Percentiles rank a stretch among this genome's conserved stretches.
These are phyloP conservation scores for Gautieria morchelliformis DNA, from an alignment of 768 basidiomycete genomes.

Conservation along the genomic window DNA sequence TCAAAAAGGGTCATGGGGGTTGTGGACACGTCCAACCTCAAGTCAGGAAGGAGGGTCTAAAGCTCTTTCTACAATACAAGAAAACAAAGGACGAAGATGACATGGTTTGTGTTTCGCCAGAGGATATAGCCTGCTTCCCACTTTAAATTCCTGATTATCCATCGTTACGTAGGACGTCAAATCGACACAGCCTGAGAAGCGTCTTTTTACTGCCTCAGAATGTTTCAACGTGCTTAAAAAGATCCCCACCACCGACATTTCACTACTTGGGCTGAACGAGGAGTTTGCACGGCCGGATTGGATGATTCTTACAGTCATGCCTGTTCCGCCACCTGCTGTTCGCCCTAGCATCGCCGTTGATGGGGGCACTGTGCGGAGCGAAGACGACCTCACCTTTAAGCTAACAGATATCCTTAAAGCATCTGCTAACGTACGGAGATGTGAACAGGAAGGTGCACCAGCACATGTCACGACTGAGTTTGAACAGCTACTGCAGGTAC, in stretches of 20 bases:
- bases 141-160: constrained; percentile 1
- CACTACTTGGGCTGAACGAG: constrained; percentile 84
- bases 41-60: constrained; percentile 89
- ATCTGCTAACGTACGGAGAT: constrained; percentile 81
- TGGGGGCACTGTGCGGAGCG: constrained; percentile 91
- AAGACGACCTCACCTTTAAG: constrained; percentile 98
- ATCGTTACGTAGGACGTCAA: constrained; percentile 54
- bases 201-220: constrained; percentile 74
- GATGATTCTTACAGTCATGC: constrained; percentile 98
- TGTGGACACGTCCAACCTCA: constrained; percentile 89
- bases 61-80: constrained; percentile 92
- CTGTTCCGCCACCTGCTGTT: constrained; percentile 96
- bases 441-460: constrained; percentile 94
- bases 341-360: constrained; percentile 97
- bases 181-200: constrained; percentile 72
- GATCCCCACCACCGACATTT: constrained; percentile 83
- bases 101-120: constrained; percentile 39
- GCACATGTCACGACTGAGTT: constrained; percentile 93
- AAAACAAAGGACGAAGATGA: constrained; percentile 92
- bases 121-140: neutral
- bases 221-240: constrained; percentile 95
- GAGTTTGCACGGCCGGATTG: constrained; percentile 97
- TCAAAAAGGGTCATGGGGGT: constrained; percentile 91
- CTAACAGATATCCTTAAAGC: constrained; percentile 95
- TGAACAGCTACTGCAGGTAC: constrained; percentile 88